phyloP scores from a whole-genome alignment of 176 grass and related monocot genomes.

The Puccinellia tenuiflora region DNA sequence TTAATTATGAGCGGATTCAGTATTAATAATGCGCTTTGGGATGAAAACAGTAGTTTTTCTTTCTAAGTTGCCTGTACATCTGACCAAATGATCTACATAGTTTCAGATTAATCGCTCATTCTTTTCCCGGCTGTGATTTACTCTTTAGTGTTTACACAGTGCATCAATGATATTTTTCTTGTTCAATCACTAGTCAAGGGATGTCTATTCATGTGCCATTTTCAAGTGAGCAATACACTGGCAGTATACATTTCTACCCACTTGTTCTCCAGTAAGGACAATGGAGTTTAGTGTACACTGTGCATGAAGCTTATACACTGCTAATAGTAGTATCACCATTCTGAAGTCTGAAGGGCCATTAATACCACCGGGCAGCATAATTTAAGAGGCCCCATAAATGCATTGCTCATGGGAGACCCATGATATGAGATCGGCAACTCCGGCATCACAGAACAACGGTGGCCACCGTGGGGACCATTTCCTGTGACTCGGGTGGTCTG shows the following conservation, averaged over 20 bases:
- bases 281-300: background rate
- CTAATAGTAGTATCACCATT: background rate
- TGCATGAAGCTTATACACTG: background rate
- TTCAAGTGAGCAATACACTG: background rate
- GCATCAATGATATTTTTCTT: background rate
- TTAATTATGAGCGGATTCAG: too few species aligned
- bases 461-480: background rate
- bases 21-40: too few species aligned
- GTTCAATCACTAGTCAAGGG: too few species aligned
- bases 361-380: slow-evolving; percentile 2
- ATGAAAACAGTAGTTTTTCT: too few species aligned
- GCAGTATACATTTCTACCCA: background rate
- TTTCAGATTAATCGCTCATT: background rate
- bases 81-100: background rate
- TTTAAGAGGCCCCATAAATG: slow-evolving; percentile 34
- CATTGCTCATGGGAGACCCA: slow-evolving; percentile 9
- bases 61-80: too few species aligned
- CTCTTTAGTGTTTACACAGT: background rate
- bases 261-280: background rate
- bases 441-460: slow-evolving; percentile 2
- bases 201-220: background rate
- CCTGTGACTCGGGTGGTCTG: background rate
- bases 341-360: slow-evolving; percentile 12
- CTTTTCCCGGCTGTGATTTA: background rate
- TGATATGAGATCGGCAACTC: slow-evolving; percentile 22